Evolutionary conservation across 2,329 filamentous ascomycete species (phyloP).

Genomic region (Dryadomyces sulphureus): DNA sequence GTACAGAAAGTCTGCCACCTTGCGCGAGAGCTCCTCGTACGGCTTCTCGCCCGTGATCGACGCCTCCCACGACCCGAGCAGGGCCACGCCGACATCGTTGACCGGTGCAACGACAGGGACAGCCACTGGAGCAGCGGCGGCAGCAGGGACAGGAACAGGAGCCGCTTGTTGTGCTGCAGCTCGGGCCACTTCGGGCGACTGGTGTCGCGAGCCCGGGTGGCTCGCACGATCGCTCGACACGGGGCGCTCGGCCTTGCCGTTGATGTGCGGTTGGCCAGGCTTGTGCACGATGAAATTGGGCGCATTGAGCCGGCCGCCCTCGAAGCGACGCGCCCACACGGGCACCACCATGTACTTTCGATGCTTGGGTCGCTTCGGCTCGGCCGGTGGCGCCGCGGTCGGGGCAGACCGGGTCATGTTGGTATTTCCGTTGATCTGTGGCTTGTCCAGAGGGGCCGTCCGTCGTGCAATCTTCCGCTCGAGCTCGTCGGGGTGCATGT

Average conservation of each 20-base stretch:
- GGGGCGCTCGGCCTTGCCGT: conserved; percentile 21
- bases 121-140: conserved; percentile 3
- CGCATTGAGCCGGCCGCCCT: conserved; percentile 22
- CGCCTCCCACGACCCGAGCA: conserved; percentile 45
- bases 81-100: conserved; percentile 8
- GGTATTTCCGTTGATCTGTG: conserved; percentile 25
- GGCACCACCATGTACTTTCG: conserved; percentile 24
- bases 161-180: conserved; percentile 11
- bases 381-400: background rate
- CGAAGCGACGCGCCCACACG: conserved; percentile 31
- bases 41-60: conserved; percentile 57
- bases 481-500: conserved; percentile 34
- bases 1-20: conserved; percentile 71
- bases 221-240: conserved; percentile 21
- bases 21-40: conserved; percentile 58
- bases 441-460: conserved; percentile 32
- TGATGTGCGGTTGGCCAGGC: conserved; percentile 19
- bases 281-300: conserved; percentile 32
- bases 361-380: conserved; percentile 20
- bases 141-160: conserved; percentile 12
- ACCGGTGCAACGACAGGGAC: background rate
- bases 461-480: conserved; percentile 30
- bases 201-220: conserved; percentile 32
- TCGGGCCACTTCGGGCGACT: conserved; percentile 15
- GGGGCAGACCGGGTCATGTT: background rate